Evolutionary conservation across 2,329 filamentous ascomycete species (phyloP).

Genomic region (Lecanicillium sp.): DNA sequence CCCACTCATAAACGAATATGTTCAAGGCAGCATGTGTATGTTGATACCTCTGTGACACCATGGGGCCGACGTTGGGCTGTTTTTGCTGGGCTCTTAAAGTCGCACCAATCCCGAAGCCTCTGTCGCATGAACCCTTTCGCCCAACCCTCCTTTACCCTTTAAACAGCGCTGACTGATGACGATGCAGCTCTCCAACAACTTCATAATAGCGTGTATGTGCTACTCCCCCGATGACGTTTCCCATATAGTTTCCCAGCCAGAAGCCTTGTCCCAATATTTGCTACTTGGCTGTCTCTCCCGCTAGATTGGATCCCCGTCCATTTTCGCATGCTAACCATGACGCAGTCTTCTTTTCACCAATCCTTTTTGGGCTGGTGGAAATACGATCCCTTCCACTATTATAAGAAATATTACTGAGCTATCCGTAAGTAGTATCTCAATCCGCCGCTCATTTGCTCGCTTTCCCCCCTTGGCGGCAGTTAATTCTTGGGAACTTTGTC

Average conservation of each 20-base stretch:
- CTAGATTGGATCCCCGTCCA: too few species aligned
- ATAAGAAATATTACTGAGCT: conserved; percentile 49
- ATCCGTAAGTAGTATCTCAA: conserved; percentile 35
- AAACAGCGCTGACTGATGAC: conserved; percentile 20
- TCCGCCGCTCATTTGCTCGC: too few species aligned
- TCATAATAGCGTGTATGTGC: conserved; percentile 41
- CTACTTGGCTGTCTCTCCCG: too few species aligned
- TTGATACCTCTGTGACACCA: background rate
- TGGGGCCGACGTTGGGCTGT: too few species aligned
- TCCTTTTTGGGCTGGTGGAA: conserved; percentile 43
- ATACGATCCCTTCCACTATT: conserved; percentile 42
- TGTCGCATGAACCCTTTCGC: too few species aligned
- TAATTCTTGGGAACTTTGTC: too few species aligned
- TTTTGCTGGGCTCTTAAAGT: too few species aligned
- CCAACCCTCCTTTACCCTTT: too few species aligned
- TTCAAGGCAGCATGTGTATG: conserved; percentile 8
- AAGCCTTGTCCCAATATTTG: too few species aligned
- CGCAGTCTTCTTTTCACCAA: conserved; percentile 52
- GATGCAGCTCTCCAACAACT: conserved; percentile 38
- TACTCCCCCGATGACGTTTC: conserved; percentile 6
- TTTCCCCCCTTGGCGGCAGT: too few species aligned
- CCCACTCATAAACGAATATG: conserved; percentile 8
- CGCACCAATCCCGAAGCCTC: too few species aligned
- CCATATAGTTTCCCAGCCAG: too few species aligned
- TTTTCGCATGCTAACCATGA: conserved; percentile 14